Evolutionary conservation across 2,329 filamentous ascomycete species (phyloP).

Genomic region (Alternaria sp.): DNA sequence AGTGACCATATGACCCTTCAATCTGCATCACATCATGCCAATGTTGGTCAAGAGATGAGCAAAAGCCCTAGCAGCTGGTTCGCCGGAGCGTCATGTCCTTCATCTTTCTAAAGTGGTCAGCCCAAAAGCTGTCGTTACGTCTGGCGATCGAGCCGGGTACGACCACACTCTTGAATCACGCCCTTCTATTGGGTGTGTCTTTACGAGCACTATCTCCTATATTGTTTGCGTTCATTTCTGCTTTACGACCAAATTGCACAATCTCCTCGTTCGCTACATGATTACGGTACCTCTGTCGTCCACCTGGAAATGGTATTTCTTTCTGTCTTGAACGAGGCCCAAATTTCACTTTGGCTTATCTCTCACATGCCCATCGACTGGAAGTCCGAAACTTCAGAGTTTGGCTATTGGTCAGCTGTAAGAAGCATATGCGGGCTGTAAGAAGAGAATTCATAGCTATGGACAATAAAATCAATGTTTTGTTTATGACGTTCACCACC

Average conservation of each 20-base stretch:
- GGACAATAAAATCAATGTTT: background rate
- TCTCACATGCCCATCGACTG: background rate
- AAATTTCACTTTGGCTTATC: background rate
- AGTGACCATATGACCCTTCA: background rate
- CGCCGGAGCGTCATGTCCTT: conserved; percentile 3
- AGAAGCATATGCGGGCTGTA: background rate
- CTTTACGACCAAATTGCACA: conserved; percentile 3
- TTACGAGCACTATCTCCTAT: background rate
- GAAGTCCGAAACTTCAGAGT: background rate
- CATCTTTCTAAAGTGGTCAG: conserved; percentile 7
- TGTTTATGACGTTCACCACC: background rate
- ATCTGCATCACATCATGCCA: conserved; percentile 7
- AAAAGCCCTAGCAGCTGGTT: background rate
- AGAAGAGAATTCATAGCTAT: background rate
- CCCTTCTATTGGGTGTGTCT: background rate
- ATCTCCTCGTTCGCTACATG: conserved; percentile 2
- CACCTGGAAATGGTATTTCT: background rate
- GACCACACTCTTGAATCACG: background rate
- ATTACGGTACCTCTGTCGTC: background rate
- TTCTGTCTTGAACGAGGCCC: background rate
- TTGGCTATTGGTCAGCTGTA: background rate
- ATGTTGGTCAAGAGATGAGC: background rate
- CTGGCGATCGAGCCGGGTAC: conserved; percentile 4
- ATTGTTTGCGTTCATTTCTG: background rate
- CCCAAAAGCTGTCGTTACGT: conserved; percentile 10